These are phyloP conservation scores for Pezicula radicicola DNA, from an alignment of 2,329 filamentous ascomycete species.

Conservation along the genomic window DNA sequence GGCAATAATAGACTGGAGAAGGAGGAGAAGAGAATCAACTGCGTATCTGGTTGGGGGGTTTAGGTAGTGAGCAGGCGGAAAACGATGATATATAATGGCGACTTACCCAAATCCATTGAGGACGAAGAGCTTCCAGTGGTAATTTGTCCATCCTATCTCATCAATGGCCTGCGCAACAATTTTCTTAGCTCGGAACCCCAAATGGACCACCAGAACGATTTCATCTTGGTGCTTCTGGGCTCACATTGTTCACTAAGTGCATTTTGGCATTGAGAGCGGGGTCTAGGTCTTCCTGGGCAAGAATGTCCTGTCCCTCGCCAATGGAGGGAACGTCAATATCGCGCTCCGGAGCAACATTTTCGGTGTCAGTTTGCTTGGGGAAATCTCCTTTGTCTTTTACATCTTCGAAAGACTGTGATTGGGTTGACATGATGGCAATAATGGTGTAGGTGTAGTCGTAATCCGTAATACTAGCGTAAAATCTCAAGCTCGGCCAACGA, in stretches of 20 bases:
- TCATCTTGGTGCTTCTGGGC: conserved; percentile 14
- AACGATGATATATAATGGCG: neutral
- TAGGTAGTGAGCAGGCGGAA: neutral
- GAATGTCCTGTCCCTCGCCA: conserved; percentile 40
- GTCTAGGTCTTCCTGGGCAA: conserved; percentile 55
- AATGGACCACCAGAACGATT: neutral
- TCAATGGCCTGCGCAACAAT: conserved; percentile 39
- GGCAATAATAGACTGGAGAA: conserved; percentile 63
- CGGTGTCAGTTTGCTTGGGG: too few species aligned
- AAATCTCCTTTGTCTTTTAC: neutral
- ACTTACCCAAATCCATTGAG: conserved; percentile 57
- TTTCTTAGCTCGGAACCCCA: neutral
- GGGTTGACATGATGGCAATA: too few species aligned
- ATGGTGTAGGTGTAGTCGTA: too few species aligned
- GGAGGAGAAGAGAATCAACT: conserved; percentile 52
- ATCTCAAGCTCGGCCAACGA: too few species aligned
- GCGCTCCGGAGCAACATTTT: too few species aligned
- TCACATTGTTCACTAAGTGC: conserved; percentile 65
- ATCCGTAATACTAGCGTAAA: too few species aligned
- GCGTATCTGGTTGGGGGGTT: conserved; percentile 40
- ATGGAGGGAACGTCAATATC: conserved; percentile 5
- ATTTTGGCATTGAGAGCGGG: conserved; percentile 64
- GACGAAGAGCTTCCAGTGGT: conserved; percentile 57
- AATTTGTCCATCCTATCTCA: conserved; percentile 48
- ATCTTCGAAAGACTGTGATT: neutral